Evolutionary conservation across 2,329 filamentous ascomycete species (phyloP).

Genomic region (Hypoxylon sp.): DNA sequence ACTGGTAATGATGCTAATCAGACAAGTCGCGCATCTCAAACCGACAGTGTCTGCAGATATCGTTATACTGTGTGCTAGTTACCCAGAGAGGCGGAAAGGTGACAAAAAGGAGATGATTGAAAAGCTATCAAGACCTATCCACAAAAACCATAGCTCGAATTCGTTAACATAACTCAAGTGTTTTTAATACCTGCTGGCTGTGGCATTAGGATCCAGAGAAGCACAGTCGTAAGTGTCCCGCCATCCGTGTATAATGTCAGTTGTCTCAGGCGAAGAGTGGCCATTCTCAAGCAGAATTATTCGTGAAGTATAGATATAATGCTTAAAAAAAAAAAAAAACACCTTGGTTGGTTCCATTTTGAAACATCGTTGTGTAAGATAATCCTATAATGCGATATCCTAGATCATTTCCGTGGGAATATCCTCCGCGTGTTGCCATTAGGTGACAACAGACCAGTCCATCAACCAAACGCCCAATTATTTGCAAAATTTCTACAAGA

Average conservation of each 20-base stretch:
- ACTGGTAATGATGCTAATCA: background rate
- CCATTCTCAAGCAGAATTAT: background rate
- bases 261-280: no score
- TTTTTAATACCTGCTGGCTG: no score
- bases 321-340: constrained; percentile 1
- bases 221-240: no score
- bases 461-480: constrained; percentile 24
- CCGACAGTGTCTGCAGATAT: background rate
- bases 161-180: no score
- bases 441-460: background rate
- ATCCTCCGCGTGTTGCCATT: constrained; percentile 31
- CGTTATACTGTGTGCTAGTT: background rate
- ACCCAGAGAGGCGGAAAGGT: no score
- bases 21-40: constrained; percentile 23
- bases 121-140: background rate
- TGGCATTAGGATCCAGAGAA: no score
- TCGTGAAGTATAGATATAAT: background rate
- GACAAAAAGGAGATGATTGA: background rate
- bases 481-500: constrained; percentile 30
- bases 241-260: no score
- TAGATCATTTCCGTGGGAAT: constrained; percentile 35
- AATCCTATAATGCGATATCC: constrained; percentile 16
- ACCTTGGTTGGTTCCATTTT: constrained; percentile 7
- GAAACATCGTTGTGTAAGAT: constrained; percentile 8
- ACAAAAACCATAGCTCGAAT: background rate